These are phyloP conservation scores for Mortierella sp. DNA, from an alignment of 371 early-diverging fungal species.

Conservation along the genomic window DNA sequence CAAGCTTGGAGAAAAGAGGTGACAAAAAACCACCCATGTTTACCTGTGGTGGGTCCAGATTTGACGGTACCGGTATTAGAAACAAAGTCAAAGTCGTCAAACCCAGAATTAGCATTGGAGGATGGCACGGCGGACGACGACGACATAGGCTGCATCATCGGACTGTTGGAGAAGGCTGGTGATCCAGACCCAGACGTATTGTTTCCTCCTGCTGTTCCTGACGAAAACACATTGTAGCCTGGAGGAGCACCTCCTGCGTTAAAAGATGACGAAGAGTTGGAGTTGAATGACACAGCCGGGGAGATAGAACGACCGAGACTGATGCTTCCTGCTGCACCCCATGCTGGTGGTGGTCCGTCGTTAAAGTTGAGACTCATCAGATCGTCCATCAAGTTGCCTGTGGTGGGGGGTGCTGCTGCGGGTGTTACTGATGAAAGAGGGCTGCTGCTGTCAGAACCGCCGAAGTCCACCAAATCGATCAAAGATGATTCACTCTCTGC, in stretches of 20 bases:
- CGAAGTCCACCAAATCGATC: constrained; percentile 45
- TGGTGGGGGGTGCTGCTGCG: constrained; percentile 25
- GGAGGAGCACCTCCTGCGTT: constrained; percentile 18
- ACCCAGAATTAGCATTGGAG: constrained; percentile 23
- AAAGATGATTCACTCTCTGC: constrained; percentile 32
- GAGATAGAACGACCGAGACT: constrained; percentile 31
- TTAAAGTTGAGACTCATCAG: constrained; percentile 56
- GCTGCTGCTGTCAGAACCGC: constrained; percentile 24
- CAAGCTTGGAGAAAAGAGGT: not conserved
- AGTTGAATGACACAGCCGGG: constrained; percentile 14
- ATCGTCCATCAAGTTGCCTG: constrained; percentile 56
- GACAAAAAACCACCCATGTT: not conserved
- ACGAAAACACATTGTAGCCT: constrained; percentile 25
- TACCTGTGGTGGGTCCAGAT: constrained; percentile 40
- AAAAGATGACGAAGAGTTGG: constrained; percentile 10
- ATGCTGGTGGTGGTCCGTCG: constrained; percentile 54
- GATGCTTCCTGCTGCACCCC: constrained; percentile 57
- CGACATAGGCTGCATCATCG: constrained; percentile 24
- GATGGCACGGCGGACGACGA: constrained; percentile 26
- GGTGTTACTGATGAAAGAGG: constrained; percentile 12
- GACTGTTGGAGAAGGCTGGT: constrained; percentile 37
- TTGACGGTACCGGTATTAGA: constrained; percentile 38
- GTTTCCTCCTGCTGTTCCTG: constrained; percentile 10
- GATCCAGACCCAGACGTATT: constrained; percentile 24
- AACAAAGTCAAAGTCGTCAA: constrained; percentile 58